Evolutionary conservation across 2,329 filamentous ascomycete genomes (phyloP), one percentile per base, ranked within the genome.

Genomic region (Dendryphion nanum): DNA sequence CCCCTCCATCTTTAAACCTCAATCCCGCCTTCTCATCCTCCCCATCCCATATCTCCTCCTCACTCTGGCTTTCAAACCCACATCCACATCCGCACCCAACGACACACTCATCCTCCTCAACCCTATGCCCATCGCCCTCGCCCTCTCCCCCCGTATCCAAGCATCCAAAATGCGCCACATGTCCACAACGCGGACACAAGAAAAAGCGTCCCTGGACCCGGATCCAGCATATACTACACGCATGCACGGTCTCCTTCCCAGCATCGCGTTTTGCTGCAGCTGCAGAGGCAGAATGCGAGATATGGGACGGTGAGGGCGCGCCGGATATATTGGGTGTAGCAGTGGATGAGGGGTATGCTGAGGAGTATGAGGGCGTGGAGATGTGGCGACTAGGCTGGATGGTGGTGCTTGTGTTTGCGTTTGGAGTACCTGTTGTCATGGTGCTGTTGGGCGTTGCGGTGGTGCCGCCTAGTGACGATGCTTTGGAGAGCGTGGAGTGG

Each of bases 81-180:
- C 37, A 64, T 63, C 55, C 70, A 71, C 63, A 74, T 75, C 50
- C 59, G 68, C 18, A 69, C 69, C 48, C 42, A 57, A 61, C 26
- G 31, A 67, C 57, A 40, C 57, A 47, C 39, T 75, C 33, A 35
- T 30, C 68, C 33, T 73, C 63, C 49, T 61, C 17, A 53, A 47
- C 14, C 28, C 28, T 17, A 34, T 13, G 6, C 13, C 33, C 76
- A 78, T 12, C 85, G 85, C 35, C 88, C 76, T 19, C 15, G 15
- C 8, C 31, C 16, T 19, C 16, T 18, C 15, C 31, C 3, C 15
- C 31, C 6, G 12, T 35, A 91, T 82, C 4, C 29, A 66, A 57
- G 47, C 62, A 66, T n/a, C 54, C 55, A 34, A 61, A 61, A 37
- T 67, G 64, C 6, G 63, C 61, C 8, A 65, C 52, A 28, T 66